Conservation (phyloP, 163 green algal species). For the Prototheca cutis region DNA sequence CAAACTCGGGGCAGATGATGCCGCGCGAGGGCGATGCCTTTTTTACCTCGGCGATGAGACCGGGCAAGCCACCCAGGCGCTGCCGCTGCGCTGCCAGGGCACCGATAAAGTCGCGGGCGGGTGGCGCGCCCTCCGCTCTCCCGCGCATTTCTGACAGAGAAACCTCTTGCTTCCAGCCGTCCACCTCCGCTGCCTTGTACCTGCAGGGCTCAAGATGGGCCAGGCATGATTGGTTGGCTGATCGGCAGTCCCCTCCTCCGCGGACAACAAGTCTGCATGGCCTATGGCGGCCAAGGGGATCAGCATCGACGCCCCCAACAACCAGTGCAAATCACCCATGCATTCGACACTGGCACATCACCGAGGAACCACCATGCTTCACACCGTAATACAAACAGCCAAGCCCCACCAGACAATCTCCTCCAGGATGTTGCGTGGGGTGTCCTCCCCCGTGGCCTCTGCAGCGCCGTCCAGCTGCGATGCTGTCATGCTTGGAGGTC, state of each 20-base stretch:
- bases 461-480: no score
- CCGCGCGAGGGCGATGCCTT: slow-evolving; percentile 91
- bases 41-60: slow-evolving; percentile 98
- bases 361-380: no score
- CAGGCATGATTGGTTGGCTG: no score
- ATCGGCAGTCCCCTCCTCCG: no score
- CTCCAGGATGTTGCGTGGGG: slow-evolving; percentile 94
- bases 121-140: slow-evolving; percentile 32
- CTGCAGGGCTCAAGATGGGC: no score
- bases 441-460: slow-evolving; percentile 64
- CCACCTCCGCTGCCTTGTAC: slow-evolving; percentile 81
- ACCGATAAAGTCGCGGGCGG: slow-evolving; percentile 80
- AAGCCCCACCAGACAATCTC: slow-evolving; percentile 98
- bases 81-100: slow-evolving; percentile 49
- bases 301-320: no score
- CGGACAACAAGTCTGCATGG: no score
- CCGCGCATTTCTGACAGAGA: slow-evolving; percentile 49
- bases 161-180: slow-evolving; percentile 48
- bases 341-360: no score
- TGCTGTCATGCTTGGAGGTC: neutral
- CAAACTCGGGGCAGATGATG: slow-evolving; percentile 94
- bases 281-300: no score
- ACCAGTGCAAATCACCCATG: no score
- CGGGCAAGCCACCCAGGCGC: slow-evolving; percentile 59
- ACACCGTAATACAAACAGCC: no score